Conservation (phyloP, 306 rosid genomes). For the Pterocarpus macrocarpus region DNA sequence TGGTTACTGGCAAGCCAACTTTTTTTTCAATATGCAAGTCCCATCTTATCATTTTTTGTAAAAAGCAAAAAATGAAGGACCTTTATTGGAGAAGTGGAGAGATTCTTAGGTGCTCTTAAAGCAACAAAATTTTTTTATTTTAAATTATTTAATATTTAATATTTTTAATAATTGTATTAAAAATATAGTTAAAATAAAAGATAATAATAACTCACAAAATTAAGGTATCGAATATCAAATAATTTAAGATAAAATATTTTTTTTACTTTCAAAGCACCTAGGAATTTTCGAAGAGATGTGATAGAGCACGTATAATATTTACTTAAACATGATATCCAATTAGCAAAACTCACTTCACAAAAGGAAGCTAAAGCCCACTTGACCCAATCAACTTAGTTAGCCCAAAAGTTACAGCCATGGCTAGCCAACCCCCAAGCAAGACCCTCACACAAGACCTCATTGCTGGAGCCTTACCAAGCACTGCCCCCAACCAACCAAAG, state of each 20-base stretch:
- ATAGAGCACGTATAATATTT: not conserved
- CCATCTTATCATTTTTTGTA: slow-evolving; percentile 29
- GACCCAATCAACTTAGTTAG: slow-evolving; percentile 63
- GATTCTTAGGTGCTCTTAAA: too few species aligned
- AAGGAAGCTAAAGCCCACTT: slow-evolving; percentile 41
- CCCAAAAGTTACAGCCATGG: slow-evolving; percentile 64
- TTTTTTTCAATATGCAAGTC: slow-evolving; percentile 3
- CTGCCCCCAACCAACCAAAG: slow-evolving; percentile 59
- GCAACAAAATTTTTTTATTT: too few species aligned
- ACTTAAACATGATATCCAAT: not conserved
- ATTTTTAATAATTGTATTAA: too few species aligned
- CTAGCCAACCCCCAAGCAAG: slow-evolving; percentile 61
- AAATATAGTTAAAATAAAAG: too few species aligned
- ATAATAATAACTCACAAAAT: too few species aligned
- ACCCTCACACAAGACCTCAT: slow-evolving; percentile 56
- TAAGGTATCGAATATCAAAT: too few species aligned
- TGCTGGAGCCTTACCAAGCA: slow-evolving; percentile 56
- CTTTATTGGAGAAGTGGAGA: not conserved
- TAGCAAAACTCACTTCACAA: slow-evolving; percentile 4
- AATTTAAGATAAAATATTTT: too few species aligned
- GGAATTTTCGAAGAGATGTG: too few species aligned
- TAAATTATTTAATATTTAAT: too few species aligned
- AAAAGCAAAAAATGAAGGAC: not conserved
- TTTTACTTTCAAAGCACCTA: too few species aligned
- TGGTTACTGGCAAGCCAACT: slow-evolving; percentile 27